These are phyloP conservation scores for Trametes maxima DNA, from an alignment of 768 basidiomycete species.

Conservation along the genomic window DNA sequence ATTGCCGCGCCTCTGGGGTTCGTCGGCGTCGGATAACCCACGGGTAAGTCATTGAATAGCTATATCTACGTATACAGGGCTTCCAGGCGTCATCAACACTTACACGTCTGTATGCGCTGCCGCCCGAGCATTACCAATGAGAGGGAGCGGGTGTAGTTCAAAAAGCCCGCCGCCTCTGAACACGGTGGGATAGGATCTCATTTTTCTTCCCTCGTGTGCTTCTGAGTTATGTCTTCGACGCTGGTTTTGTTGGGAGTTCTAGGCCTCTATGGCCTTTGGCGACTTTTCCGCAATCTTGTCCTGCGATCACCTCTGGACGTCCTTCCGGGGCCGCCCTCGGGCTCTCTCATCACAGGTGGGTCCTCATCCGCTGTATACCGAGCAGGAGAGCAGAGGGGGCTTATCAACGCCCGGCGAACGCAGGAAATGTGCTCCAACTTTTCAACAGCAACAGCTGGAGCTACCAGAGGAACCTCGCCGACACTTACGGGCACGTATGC, in stretches of 20 bases:
- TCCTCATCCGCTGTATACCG: too few species aligned
- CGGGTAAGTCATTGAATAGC: too few species aligned
- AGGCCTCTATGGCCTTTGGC: neutral
- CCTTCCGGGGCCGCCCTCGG: neutral
- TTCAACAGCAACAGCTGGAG: neutral
- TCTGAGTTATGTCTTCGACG: neutral
- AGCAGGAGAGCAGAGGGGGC: neutral
- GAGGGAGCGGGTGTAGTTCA: too few species aligned
- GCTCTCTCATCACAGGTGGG: neutral
- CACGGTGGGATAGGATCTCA: neutral
- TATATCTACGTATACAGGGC: too few species aligned
- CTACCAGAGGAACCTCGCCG: slow-evolving; percentile 4
- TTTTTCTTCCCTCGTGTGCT: neutral
- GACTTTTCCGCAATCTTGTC: neutral
- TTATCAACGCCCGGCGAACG: neutral
- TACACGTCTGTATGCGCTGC: too few species aligned
- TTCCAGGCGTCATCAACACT: too few species aligned
- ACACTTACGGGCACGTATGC: slow-evolving; percentile 44
- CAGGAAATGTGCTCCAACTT: neutral
- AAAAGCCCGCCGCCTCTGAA: too few species aligned
- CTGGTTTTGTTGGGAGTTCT: neutral
- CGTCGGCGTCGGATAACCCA: too few species aligned
- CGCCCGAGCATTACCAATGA: too few species aligned
- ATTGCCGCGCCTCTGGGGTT: too few species aligned
- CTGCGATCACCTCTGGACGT: neutral